Conservation (phyloP, 78 protist genomes). For the Dictyostelium capitatum region DNA sequence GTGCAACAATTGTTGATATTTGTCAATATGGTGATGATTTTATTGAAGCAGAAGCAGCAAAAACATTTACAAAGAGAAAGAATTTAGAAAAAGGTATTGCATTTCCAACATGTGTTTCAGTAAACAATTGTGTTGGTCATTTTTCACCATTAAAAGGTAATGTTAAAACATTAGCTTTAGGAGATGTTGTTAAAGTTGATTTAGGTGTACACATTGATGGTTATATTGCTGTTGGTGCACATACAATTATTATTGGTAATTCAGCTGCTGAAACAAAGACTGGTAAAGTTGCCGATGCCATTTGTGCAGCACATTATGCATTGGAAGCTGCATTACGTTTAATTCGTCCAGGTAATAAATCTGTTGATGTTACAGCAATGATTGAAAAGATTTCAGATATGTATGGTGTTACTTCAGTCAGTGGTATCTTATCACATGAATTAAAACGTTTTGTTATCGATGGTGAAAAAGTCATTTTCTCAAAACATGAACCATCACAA, state of each 20-base stretch:
- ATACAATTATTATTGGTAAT: conserved; percentile 91
- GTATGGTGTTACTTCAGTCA: conserved; percentile 87
- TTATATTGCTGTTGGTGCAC: conserved; percentile 92
- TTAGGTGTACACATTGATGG: conserved; percentile 98
- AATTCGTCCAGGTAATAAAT: conserved; percentile 87
- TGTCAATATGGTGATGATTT: conserved; percentile 65
- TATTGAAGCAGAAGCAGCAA: conserved; percentile 37
- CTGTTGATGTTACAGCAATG: conserved; percentile 86
- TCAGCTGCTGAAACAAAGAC: conserved; percentile 42
- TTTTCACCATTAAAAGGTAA: conserved; percentile 94
- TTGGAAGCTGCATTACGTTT: conserved; percentile 88
- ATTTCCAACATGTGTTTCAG: conserved; percentile 97
- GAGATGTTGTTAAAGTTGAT: conserved; percentile 98
- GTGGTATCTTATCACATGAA: conserved; percentile 97
- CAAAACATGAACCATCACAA: conserved; percentile 78
- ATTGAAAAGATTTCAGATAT: conserved; percentile 84
- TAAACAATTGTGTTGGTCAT: conserved; percentile 97
- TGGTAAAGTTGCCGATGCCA: conserved; percentile 92
- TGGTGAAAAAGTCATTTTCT: conserved; percentile 90
- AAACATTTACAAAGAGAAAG: conserved; percentile 67
- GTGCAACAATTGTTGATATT: conserved; percentile 45
- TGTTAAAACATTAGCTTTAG: conserved; percentile 74
- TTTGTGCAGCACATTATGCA: conserved; percentile 97
- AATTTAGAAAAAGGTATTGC: conserved; percentile 94
- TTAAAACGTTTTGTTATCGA: conserved; percentile 92